A percentile compares a stretch with the other conserved stretches of the same genome.
Evolutionary conservation across 2,329 filamentous ascomycete species (phyloP).

Genomic region (Exophiala lecanii-corni): DNA sequence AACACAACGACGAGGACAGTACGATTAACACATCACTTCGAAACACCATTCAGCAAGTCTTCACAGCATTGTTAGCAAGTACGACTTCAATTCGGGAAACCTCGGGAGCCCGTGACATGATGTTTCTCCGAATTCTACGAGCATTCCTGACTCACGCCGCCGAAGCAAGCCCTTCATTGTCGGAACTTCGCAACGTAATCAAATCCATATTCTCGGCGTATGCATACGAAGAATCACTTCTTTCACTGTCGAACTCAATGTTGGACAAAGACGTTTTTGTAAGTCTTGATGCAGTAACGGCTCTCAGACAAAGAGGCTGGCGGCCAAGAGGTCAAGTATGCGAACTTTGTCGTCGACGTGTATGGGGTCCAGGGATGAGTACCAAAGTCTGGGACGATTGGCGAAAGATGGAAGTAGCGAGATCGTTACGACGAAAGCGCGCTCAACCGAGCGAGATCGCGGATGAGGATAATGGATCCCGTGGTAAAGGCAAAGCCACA

Average conservation of each 20-base stretch:
- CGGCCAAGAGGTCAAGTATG: conserved; percentile 80
- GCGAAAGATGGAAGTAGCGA: conserved; percentile 54
- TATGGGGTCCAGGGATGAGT: conserved; percentile 86
- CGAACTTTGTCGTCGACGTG: conserved; percentile 73
- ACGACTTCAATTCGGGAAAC: conserved; percentile 51
- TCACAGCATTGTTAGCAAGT: conserved; percentile 76
- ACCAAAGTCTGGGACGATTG: conserved; percentile 74
- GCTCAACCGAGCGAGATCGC: conserved; percentile 6
- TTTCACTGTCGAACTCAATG: conserved; percentile 77
- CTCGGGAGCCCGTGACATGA: conserved; percentile 50
- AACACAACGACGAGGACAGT: conserved; percentile 2
- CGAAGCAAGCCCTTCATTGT: conserved; percentile 74
- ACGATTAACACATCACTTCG: conserved; percentile 65
- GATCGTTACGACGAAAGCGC: conserved; percentile 23
- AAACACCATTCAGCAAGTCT: conserved; percentile 79
- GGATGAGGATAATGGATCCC: conserved; percentile 14
- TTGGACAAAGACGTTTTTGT: conserved; percentile 85
- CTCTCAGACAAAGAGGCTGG: conserved; percentile 80
- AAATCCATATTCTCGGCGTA: conserved; percentile 91
- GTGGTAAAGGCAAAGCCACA: conserved; percentile 23
- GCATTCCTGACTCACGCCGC: conserved; percentile 83
- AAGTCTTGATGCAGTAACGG: conserved; percentile 69
- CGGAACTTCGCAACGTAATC: conserved; percentile 79
- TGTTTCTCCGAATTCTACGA: conserved; percentile 83
- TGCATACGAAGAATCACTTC: conserved; percentile 86